Evolutionary conservation across 2,329 filamentous ascomycete genomes (phyloP), one percentile per base, ranked within the genome.

Genomic region (Endoconidiophora laricicola): DNA sequence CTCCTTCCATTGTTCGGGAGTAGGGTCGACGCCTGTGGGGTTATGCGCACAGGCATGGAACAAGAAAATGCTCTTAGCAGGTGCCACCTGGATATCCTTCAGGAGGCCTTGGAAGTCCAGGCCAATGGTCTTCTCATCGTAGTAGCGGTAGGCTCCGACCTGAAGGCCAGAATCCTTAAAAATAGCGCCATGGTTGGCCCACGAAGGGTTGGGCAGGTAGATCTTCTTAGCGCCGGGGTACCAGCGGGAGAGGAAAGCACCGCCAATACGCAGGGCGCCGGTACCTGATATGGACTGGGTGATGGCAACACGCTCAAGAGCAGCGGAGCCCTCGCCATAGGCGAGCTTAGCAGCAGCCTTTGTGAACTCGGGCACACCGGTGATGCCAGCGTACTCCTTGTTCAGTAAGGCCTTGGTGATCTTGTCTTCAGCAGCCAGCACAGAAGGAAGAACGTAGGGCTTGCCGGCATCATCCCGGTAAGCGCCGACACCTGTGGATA

Each of bases 271-370:
- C 62, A 98, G 79, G 56, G 91, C 91, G 63, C 91, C 91, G 52
- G 91, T 98, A 58, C 91, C 91, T 54, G 91, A 98, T 72, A 98
- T 95, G 69, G 88, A 86, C 74, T 98, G 91, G 56, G 90, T 95
- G 68, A 94, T 87, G 69, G 81, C 87, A 56, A 95, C 72, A 61
- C 87, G 83, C 60, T 74, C 70, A 65, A 96, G 76, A 58, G 80
- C 81, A 42, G 81, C 68, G 55, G 83, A 91, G 69, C 85, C 79
- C 60, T 77, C 66, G 57, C 90, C 90, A 67, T 95, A 96, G 61
- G 91, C 91, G 54, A 98, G 81, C 63, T 84, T 72, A 57, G 87
- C 88, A 53, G 91, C 90, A 57, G 88, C 85, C 65, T 84, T 85
- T 67, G 88, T 93, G 75, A 98, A 95, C 60, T 87, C 77, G 57